phyloP scores from a whole-genome alignment of 306 rosid genomes.

The Ziziphus jujuba region DNA sequence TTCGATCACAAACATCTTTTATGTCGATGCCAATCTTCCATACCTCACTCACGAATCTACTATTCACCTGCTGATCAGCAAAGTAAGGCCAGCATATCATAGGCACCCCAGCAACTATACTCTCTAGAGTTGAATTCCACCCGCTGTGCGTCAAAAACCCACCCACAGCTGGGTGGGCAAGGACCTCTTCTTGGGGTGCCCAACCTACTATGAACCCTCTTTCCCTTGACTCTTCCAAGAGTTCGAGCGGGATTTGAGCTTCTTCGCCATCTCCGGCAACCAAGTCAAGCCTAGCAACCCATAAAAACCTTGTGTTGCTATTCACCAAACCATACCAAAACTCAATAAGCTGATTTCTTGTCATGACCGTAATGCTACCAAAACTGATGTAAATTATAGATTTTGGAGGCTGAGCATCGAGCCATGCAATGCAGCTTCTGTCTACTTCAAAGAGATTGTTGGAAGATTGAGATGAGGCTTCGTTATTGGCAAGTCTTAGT shows the following conservation, averaged over 20 bases:
- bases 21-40: constrained; percentile 14
- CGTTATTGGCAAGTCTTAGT: no score
- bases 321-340: constrained; percentile 61
- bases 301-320: constrained; percentile 43
- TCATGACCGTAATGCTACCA: no score
- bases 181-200: constrained; percentile 56
- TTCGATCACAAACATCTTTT: constrained; percentile 22
- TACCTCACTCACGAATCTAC: no score
- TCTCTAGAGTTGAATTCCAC: neutral
- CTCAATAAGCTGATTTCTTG: constrained; percentile 27
- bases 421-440: no score
- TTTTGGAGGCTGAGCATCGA: no score
- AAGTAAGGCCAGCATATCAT: no score
- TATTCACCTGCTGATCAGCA: no score
- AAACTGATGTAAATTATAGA: no score
- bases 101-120: no score
- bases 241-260: neutral
- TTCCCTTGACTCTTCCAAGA: constrained; percentile 34
- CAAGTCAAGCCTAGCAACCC: constrained; percentile 45
- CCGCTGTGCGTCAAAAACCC: constrained; percentile 14
- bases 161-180: constrained; percentile 39
- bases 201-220: constrained; percentile 41
- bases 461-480: no score
- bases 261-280: neutral
- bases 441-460: no score